These are phyloP conservation scores for Melanopsichium pennsylvanicum DNA, from an alignment of 1,284 basidiomycete genomes.

Conservation along the genomic window DNA sequence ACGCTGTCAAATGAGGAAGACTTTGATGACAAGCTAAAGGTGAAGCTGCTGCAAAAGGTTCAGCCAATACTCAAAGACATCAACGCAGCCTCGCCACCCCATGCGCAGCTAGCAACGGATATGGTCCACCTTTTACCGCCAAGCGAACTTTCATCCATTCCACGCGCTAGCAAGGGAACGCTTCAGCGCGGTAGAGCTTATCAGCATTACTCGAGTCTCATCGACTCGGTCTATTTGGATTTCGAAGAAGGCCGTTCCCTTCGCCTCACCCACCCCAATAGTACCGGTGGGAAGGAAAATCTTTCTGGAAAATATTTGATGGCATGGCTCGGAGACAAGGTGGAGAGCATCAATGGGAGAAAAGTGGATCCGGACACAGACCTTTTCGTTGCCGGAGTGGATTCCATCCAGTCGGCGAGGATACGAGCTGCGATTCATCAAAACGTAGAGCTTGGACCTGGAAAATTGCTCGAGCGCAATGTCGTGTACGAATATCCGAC, in stretches of 20 bases:
- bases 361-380: slow-evolving; percentile 20
- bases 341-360: slow-evolving; percentile 22
- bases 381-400: slow-evolving; percentile 47
- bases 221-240: slow-evolving; percentile 37
- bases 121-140: slow-evolving; percentile 38
- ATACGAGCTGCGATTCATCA: slow-evolving; percentile 48
- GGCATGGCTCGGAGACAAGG: slow-evolving; percentile 18
- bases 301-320: slow-evolving; percentile 12
- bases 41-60: slow-evolving; percentile 19
- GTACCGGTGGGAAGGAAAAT: not conserved
- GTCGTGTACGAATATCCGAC: slow-evolving; percentile 49
- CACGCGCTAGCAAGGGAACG: slow-evolving; percentile 52
- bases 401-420: slow-evolving; percentile 49
- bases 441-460: slow-evolving; percentile 18
- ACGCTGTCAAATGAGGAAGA: not conserved
- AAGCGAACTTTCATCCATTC: slow-evolving; percentile 14
- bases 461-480: slow-evolving; percentile 26
- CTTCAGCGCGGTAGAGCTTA: slow-evolving; percentile 49
- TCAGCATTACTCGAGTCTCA: slow-evolving; percentile 23
- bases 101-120: slow-evolving; percentile 41
- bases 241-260: slow-evolving; percentile 50
- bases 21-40: slow-evolving; percentile 10
- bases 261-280: not conserved
- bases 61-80: slow-evolving; percentile 18
- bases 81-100: slow-evolving; percentile 37